Evolutionary conservation across 75 land plant genomes (phyloP), one percentile per base, ranked within the genome.

Genomic region (Isoetes taiwanensis): DNA sequence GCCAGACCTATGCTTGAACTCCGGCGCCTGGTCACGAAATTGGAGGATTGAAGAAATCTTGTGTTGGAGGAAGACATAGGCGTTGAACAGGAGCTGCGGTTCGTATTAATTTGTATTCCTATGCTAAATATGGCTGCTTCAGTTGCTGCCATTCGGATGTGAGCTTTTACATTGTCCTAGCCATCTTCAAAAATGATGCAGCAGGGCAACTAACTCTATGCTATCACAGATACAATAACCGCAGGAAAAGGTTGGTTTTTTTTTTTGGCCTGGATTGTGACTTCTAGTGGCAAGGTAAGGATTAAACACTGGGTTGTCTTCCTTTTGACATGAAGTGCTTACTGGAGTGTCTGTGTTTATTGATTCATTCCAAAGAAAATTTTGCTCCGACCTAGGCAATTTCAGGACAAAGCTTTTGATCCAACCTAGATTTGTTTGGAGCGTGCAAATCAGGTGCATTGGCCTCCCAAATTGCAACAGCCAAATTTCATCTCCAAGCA

Each of bases 61-160:
- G n/a, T n/a, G n/a, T n/a, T n/a, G n/a, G n/a, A n/a, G n/a, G n/a
- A n/a, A n/a, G n/a, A n/a, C n/a, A n/a, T n/a, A n/a, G 28, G 31
- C 0, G 28, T 57, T 21, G 21, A 34, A 20, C 79, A 93, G 98
- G 98, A 93, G 71, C 89, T 93, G 26, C 88, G 98, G 30, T 93
- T 93, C 43, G 84, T 93, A 50, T 76, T 93, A 26, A 62, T 78
- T 73, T 80, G 83, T 23, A 60, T 93, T 48, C 98, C 98, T 3
- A 69, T 93, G 56, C 79, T 93, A 43, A 93, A 93, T 42, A 35
- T 93, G 46, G 76, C 95, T 31, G 89, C 98, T 42, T 88, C 98
- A 43, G 50, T 80, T 57, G 79, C 98, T 28, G 80, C 84, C 40
- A 61, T 63, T 35, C 77, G 98, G 71, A 71, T 93, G 98, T 93